Conservation (phyloP, 495 filamentous ascomycete species). For the Xylaria sp. region DNA sequence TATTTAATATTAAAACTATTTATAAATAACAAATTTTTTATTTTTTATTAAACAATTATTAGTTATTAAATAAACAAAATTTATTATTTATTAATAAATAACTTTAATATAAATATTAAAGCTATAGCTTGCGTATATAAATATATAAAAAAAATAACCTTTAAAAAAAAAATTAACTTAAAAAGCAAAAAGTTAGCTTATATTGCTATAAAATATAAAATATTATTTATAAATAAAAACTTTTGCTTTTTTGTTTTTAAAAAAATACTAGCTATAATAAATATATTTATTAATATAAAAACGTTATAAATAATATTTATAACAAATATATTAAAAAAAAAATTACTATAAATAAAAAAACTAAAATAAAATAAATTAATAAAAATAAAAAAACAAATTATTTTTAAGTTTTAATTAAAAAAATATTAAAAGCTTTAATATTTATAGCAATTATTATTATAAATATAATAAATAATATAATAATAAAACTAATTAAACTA, state of each 20-base stretch:
- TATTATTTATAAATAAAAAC: not conserved
- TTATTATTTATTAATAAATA: no score
- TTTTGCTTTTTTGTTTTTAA: not conserved
- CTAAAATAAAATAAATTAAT: not conserved
- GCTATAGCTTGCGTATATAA: no score
- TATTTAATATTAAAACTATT: no score
- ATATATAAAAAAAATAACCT: no score
- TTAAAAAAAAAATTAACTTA: no score
- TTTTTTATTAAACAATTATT: no score
- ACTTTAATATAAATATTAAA: no score
- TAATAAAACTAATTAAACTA: no score
- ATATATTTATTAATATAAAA: not conserved
- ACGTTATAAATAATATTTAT: not conserved
- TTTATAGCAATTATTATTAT: not conserved
- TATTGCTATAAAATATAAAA: no score
- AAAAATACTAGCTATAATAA: not conserved
- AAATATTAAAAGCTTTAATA: not conserved
- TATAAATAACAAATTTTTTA: no score
- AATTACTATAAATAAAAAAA: not conserved
- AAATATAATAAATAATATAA: not conserved
- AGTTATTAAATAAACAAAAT: no score
- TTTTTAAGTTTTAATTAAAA: not conserved
- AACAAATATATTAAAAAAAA: not conserved
- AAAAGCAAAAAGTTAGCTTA: no score
- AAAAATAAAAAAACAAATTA: not conserved